Evolutionary conservation across 371 early-diverging fungal genomes (phyloP).

Genomic region (Coemansia sp.): DNA sequence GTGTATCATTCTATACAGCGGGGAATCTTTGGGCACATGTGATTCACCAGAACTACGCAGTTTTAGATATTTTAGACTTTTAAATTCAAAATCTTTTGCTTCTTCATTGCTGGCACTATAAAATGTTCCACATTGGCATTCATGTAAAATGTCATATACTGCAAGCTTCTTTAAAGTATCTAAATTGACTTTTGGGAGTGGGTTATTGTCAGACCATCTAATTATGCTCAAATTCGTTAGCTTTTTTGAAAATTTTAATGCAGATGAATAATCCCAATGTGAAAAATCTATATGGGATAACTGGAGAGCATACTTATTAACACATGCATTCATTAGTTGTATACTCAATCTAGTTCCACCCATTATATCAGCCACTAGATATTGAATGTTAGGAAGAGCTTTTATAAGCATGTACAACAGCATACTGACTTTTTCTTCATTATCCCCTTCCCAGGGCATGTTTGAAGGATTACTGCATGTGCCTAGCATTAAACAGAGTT

Average conservation of each 20-base stretch:
- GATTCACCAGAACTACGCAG: not conserved
- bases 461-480: not conserved
- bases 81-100: not conserved
- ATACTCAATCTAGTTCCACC: not conserved
- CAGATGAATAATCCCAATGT: not conserved
- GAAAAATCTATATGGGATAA: not conserved
- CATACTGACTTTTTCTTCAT: not conserved
- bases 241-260: not conserved
- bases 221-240: not conserved
- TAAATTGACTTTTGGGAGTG: not conserved
- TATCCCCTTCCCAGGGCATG: not conserved
- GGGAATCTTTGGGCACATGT: not conserved
- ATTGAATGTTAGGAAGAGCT: not conserved
- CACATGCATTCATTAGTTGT: not conserved
- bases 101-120: not conserved
- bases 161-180: not conserved
- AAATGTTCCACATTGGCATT: not conserved
- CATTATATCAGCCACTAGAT: not conserved
- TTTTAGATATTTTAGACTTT: not conserved
- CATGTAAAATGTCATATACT: not conserved
- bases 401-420: not conserved
- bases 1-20: not conserved
- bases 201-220: not conserved
- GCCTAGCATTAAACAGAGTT: too few relatives aligned
- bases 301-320: not conserved